Conservation (phyloP, 495 filamentous ascomycete species). For the Tuber indicum region DNA sequence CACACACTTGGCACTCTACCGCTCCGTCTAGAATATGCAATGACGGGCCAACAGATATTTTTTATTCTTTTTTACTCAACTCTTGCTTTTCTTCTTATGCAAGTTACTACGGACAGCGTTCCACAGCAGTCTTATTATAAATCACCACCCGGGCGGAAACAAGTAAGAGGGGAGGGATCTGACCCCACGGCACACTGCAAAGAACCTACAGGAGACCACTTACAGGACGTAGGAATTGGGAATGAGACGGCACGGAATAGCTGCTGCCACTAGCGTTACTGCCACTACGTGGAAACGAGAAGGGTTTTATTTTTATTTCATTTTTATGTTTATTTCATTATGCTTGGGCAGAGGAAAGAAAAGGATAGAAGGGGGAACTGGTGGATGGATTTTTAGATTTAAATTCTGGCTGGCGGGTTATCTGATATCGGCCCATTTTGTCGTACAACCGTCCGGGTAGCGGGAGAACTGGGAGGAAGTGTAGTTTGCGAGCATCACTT, state of each 20-base stretch:
- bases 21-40: neutral
- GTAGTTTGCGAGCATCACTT: neutral
- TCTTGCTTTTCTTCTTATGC: neutral
- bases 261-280: neutral
- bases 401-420: neutral
- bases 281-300: neutral
- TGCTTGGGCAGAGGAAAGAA: neutral
- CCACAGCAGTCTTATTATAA: neutral
- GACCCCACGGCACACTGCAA: neutral
- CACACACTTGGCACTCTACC: neutral
- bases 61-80: neutral
- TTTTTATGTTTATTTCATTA: neutral
- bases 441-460: neutral
- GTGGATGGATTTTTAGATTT: neutral
- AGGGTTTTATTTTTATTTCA: neutral
- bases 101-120: neutral
- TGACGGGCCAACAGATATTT: neutral
- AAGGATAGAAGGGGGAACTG: neutral
- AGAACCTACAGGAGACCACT: neutral
- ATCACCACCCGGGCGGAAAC: neutral
- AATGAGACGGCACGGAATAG: neutral
- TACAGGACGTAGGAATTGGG: neutral
- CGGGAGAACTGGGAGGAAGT: neutral
- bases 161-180: neutral
- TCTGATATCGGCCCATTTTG: slow-evolving; percentile 1